phyloP scores from a whole-genome alignment of 192 early-diverging fungal genomes.

The Hyaloraphidium curvatum region DNA sequence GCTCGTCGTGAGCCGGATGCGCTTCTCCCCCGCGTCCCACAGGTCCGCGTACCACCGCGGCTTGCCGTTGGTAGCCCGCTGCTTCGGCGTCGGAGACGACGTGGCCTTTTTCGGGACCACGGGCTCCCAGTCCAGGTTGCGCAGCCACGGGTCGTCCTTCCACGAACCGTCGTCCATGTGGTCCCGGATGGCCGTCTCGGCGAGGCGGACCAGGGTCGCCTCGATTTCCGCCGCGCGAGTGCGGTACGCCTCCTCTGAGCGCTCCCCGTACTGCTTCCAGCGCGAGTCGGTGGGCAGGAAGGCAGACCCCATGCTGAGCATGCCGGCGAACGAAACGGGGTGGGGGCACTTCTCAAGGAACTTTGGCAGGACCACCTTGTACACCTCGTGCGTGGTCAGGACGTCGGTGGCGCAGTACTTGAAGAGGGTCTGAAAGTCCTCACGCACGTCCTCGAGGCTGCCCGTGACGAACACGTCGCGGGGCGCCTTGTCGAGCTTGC shows the following conservation, averaged over 20 bases:
- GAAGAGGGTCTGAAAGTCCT: slow-evolving; percentile 45
- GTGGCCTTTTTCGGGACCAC: slow-evolving; percentile 14
- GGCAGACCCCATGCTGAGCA: slow-evolving; percentile 66
- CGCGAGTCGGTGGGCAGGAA: slow-evolving; percentile 62
- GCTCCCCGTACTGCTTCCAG: slow-evolving; percentile 55
- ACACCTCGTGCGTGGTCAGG: slow-evolving; percentile 48
- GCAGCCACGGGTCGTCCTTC: slow-evolving; percentile 54
- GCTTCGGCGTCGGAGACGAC: not conserved
- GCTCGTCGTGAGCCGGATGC: slow-evolving; percentile 45
- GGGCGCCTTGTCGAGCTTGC: slow-evolving; percentile 40
- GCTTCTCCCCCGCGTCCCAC: slow-evolving; percentile 34
- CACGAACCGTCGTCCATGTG: slow-evolving; percentile 23
- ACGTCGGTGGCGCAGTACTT: slow-evolving; percentile 85
- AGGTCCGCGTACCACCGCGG: slow-evolving; percentile 72
- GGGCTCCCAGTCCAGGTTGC: slow-evolving; percentile 60
- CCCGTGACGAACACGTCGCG: slow-evolving; percentile 36
- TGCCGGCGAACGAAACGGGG: slow-evolving; percentile 81
- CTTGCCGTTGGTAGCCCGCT: slow-evolving; percentile 7
- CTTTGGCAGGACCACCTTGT: slow-evolving; percentile 38
- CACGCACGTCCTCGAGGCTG: slow-evolving; percentile 32
- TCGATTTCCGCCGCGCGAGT: slow-evolving; percentile 31
- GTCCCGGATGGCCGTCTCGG: slow-evolving; percentile 29
- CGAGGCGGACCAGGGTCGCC: slow-evolving; percentile 15
- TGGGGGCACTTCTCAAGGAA: slow-evolving; percentile 75
- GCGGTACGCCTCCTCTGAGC: slow-evolving; percentile 29